A percentile compares a stretch with the other conserved stretches of the same genome.
phyloP scores from a whole-genome alignment of 257 asterid species.

The Plantago major region DNA sequence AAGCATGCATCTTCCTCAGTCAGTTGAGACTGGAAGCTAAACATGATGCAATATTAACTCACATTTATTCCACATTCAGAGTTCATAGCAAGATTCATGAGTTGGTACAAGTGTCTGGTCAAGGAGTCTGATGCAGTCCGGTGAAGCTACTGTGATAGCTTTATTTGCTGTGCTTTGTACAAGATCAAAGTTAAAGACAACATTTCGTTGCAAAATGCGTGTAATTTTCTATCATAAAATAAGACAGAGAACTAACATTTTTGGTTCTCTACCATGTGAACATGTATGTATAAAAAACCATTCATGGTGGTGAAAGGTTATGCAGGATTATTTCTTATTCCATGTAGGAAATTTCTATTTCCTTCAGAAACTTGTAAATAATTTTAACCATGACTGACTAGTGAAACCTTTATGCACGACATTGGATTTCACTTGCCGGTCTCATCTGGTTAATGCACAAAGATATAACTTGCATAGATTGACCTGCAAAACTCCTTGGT shows the following conservation, averaged over 20 bases:
- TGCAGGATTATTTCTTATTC: constrained; percentile 17
- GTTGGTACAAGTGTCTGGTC: constrained; percentile 48
- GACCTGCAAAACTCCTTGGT: too few relatives aligned
- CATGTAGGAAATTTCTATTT: constrained; percentile 7
- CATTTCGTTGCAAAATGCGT: constrained; percentile 15
- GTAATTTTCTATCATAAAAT: constrained; percentile 22
- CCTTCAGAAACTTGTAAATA: constrained; percentile 9
- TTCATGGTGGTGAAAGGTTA: constrained; percentile 11
- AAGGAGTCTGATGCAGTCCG: constrained; percentile 16
- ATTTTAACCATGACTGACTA: not conserved
- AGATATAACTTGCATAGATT: not conserved
- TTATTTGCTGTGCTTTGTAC: constrained; percentile 12
- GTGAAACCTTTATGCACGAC: too few relatives aligned
- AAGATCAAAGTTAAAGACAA: constrained; percentile 23
- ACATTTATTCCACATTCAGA: constrained; percentile 39
- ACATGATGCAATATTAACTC: not conserved
- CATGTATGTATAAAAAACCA: constrained; percentile 12
- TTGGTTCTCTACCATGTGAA: constrained; percentile 21
- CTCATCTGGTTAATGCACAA: not conserved
- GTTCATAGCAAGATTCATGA: constrained; percentile 57
- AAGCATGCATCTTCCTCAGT: not conserved
- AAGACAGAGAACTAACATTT: constrained; percentile 14
- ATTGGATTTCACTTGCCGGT: not conserved
- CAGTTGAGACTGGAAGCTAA: constrained; percentile 11
- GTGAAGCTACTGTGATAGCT: constrained; percentile 11